These are phyloP conservation scores for Aspergillus campestris DNA, from an alignment of 495 filamentous ascomycete species.

Conservation along the genomic window DNA sequence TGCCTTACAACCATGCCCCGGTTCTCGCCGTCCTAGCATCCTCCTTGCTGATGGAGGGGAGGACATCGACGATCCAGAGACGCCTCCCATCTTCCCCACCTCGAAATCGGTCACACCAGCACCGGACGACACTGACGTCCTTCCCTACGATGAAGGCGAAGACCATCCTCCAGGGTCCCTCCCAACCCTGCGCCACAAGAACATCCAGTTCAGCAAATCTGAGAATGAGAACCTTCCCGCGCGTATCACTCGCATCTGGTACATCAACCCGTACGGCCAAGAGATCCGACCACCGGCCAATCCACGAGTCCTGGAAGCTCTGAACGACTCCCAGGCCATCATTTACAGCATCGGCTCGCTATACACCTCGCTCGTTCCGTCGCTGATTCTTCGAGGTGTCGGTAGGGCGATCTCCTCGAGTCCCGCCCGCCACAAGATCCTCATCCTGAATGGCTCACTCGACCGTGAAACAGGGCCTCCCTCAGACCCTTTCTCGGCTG, in stretches of 20 bases:
- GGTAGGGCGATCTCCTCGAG: slow-evolving; percentile 30
- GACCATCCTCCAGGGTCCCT: slow-evolving; percentile 82
- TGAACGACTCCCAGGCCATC: slow-evolving; percentile 54
- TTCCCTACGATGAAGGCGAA: slow-evolving; percentile 68
- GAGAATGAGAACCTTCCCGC: slow-evolving; percentile 63
- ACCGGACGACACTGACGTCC: slow-evolving; percentile 27
- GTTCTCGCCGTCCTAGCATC: slow-evolving; percentile 28
- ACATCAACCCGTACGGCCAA: slow-evolving; percentile 92
- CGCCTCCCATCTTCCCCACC: slow-evolving; percentile 33
- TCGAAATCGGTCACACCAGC: too few species aligned
- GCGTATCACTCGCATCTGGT: slow-evolving; percentile 80
- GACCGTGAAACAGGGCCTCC: slow-evolving; percentile 80
- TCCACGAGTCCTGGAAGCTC: slow-evolving; percentile 61
- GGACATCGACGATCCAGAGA: slow-evolving; percentile 54
- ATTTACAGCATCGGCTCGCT: slow-evolving; percentile 88
- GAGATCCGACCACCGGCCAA: slow-evolving; percentile 80
- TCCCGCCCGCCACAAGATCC: slow-evolving; percentile 59
- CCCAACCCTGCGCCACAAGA: slow-evolving; percentile 66
- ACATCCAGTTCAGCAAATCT: slow-evolving; percentile 71
- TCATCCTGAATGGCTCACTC: slow-evolving; percentile 73
- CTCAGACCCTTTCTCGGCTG: slow-evolving; percentile 51
- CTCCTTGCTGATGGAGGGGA: slow-evolving; percentile 40
- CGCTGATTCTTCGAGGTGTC: slow-evolving; percentile 37
- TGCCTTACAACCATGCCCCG: slow-evolving; percentile 33
- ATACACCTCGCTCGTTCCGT: slow-evolving; percentile 76